Evolutionary conservation across 345 rosid species (phyloP), one percentile per base, ranked within the genome.

Genomic region (Eucalyptus marginata): DNA sequence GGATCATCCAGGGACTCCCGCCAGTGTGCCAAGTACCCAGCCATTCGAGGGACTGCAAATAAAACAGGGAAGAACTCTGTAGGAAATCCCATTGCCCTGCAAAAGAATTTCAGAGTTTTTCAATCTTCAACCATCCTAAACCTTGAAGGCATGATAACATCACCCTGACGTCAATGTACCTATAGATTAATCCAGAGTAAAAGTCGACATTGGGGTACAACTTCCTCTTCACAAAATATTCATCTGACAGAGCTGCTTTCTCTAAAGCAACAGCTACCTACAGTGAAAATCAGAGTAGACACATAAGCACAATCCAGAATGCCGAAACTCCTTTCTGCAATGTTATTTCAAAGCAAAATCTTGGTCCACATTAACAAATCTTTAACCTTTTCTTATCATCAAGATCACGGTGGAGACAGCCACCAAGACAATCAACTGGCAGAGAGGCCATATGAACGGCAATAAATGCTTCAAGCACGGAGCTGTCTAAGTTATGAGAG

Each of bases 141-240:
- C 29, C 54, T 51, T n/a, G n/a, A 58, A 54, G 29, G 12, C 59
- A 87, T 15, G 81, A 49, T 7, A 91, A 40, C 33, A 76, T 31
- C 33, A 51, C 43, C 25, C 49, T 22, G 89, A 89, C 15, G 62
- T 87, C 25, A 27, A 40, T 66, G 3, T 92, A 98, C 99, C 99
- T 94, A 89, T 98, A 96, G 86, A 98, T 98, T 89, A 97, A 91
- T 54, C 99, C 99, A 49, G 99, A 97, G 92, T 98, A 98, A 94
- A 98, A 98, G 94, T 98, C 99, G 88, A 98, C 99, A 93, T 98
- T 98, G 31, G 99, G 99, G 92, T 98, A 98, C 44, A 98, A 93
- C 93, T 96, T 95, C 90, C 99, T 96, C 96, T 95, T 93, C 71
- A 96, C 93, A 90, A 98, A 98, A 84, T 96, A 98, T 76, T 97